Conservation (phyloP, 2,329 filamentous ascomycete genomes). For the Penicillium hesseltinei region DNA sequence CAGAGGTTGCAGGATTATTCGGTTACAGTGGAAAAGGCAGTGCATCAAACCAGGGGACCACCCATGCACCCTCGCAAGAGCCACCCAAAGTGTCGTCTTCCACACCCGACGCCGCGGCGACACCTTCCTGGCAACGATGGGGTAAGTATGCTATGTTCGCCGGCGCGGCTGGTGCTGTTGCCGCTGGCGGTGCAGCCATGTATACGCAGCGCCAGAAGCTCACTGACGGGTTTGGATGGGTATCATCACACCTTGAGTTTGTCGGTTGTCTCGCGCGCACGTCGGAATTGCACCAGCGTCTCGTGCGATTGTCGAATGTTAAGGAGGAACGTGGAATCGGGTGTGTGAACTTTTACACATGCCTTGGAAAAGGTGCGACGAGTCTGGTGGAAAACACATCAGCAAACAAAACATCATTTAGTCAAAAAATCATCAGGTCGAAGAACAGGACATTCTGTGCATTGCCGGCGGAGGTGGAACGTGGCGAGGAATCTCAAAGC, state of each 20-base stretch:
- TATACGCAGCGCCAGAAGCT: slow-evolving; percentile 84
- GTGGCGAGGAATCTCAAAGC: slow-evolving; percentile 23
- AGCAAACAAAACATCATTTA: slow-evolving; percentile 30
- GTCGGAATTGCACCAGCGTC: slow-evolving; percentile 73
- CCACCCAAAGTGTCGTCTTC: slow-evolving; percentile 27
- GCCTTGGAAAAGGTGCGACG: slow-evolving; percentile 68
- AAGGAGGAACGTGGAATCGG: slow-evolving; percentile 66
- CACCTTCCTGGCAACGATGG: slow-evolving; percentile 70
- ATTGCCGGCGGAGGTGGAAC: slow-evolving; percentile 59
- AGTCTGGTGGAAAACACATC: slow-evolving; percentile 28
- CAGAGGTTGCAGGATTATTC: slow-evolving; percentile 59
- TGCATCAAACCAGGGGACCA: slow-evolving; percentile 15
- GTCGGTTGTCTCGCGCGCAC: slow-evolving; percentile 83
- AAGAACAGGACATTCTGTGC: slow-evolving; percentile 85
- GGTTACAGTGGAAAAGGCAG: slow-evolving; percentile 59
- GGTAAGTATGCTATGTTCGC: slow-evolving; percentile 82
- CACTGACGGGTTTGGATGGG: slow-evolving; percentile 73
- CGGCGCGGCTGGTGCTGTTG: slow-evolving; percentile 74
- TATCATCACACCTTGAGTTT: slow-evolving; percentile 87
- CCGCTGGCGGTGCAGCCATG: slow-evolving; percentile 77
- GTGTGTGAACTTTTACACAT: slow-evolving; percentile 84
- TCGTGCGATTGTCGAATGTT: slow-evolving; percentile 66
- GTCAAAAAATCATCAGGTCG: slow-evolving; percentile 40
- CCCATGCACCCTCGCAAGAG: slow-evolving; percentile 11
- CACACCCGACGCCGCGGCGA: slow-evolving; percentile 46